Evolutionary conservation across 106 monocot genomes (phyloP), one percentile per base, ranked within the genome.

Genomic region (Phalaenopsis equestris): DNA sequence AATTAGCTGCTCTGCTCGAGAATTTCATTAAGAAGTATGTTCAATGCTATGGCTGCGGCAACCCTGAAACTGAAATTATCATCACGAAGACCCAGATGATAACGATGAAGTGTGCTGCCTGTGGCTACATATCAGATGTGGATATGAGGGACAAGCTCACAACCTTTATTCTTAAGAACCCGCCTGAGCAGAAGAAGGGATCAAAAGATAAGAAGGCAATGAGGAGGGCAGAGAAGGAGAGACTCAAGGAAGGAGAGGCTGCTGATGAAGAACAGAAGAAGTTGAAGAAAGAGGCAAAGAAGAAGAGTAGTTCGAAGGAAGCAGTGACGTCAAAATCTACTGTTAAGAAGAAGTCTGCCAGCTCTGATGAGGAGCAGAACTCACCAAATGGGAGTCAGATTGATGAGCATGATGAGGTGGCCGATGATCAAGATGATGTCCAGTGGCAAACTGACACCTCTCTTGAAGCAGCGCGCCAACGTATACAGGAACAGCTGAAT

Each of bases 381-480:
- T 70, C 70, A 3, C 87, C 89, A 55, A 72, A 57, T 73, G 82
- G 79, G 18, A 89, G 89, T 61, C 91, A 87, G 45, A 73, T 76
- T 48, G 91, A 68, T 17, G 93, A 87, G 42, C 7, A 70, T 15
- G 55, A 81, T 70, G 79, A 55, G 11, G 72, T 8, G 11, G 68
- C 56, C 6, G 78, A 55, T 67, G 87, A 85, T 4, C 89, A 87
- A 21, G 85, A 81, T 15, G 89, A 91, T 73, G 78, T 94, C 36
- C 82, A 94, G 81, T 94, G 93, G 93, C 91, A 89, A 83, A 89
- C 91, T 21, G 93, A 93, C 58, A 87, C 93, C 12, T 93, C 93
- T 3, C 8, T 84, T 7, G 93, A 87, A 55, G 93, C 93, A 58
- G 93, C 93, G 1, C 75, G 81, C 9, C 90, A 89, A 61, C 88